Base-by-base conservation (phyloP, 169 alveolate species). In the Eimeria praecox region DNA sequence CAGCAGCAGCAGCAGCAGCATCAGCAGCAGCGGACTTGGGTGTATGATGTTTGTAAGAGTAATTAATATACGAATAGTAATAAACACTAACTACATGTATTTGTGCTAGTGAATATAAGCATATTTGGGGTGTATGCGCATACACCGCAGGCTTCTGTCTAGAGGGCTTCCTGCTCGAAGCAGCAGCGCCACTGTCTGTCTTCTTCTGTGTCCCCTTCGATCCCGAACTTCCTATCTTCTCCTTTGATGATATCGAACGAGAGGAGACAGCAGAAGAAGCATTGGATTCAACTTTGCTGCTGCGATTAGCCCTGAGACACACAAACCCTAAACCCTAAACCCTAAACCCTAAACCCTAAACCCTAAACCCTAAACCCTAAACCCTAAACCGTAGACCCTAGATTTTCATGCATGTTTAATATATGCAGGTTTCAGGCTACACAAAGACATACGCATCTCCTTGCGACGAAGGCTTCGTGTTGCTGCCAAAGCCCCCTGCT, bases 101-200 rank as follows among this genome's bases (percentile, higher is more conserved):
- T 6, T n/a, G 40, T 64, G 40, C 75, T 27, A 27, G 16, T 64
- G 40, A 9, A 24, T 5, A 20, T 1, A 40, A 35, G 9, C 3
- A 2, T n/a, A 64, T 24, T 64, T 64, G 66, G 27, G 75, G 77
- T 83, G 91, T 54, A 83, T 83, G 91, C 35, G 54, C 91, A 54
- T 83, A 83, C 91, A 54, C 91, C 49, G 46, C 56, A 83, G 91
- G n/a, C 52, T 83, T 46, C 38, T 24, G 66, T 54, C 16, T 35
- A 1, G 71, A 30, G 27, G 71, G 56, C 46, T 52, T 64, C 35
- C 18, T 27, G 35, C 69, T 49, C 56, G 56, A 22, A 59, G 62
- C 14, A 22, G 88, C 14, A 62, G 27, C 6, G 90, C 90, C 18
- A 73, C 66, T 44, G 82, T 82, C 90, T 10, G 49, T 82, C 73